Conservation (phyloP, 2,329 filamentous ascomycete species). For the Fusarium cicatricum region DNA sequence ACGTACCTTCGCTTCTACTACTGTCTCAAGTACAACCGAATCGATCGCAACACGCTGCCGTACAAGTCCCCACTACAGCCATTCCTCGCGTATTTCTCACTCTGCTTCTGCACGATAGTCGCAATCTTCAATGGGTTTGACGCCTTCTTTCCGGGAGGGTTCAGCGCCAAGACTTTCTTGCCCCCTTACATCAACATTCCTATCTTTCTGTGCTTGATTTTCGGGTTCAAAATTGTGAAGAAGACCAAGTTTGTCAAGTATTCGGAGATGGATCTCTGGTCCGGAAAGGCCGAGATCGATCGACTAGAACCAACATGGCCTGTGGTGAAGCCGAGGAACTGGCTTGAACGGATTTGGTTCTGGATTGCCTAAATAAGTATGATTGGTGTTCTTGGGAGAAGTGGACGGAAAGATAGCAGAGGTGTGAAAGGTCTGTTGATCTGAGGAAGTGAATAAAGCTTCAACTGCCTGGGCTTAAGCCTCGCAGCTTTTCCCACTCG, state of each 20-base stretch:
- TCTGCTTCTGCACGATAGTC: neutral
- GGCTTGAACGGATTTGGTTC: slow-evolving; percentile 61
- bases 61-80: slow-evolving; percentile 1
- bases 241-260: slow-evolving; percentile 20
- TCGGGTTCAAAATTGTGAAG: slow-evolving; percentile 51
- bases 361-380: slow-evolving; percentile 56
- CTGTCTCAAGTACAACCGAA: slow-evolving; percentile 3
- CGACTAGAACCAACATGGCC: slow-evolving; percentile 59
- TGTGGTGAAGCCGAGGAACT: slow-evolving; percentile 59
- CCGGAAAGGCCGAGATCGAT: slow-evolving; percentile 47
- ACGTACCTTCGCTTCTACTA: slow-evolving; percentile 8
- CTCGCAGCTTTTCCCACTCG: slow-evolving; percentile 47
- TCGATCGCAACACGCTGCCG: slow-evolving; percentile 1
- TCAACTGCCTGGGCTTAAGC: slow-evolving; percentile 1
- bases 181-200: slow-evolving; percentile 63
- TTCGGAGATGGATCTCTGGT: slow-evolving; percentile 26
- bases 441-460: no score
- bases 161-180: slow-evolving; percentile 1
- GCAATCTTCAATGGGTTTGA: slow-evolving; percentile 4
- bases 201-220: slow-evolving; percentile 65
- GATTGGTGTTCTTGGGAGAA: no score
- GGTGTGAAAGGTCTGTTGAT: no score
- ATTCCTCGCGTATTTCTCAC: neutral
- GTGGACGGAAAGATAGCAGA: no score
- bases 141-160: slow-evolving; percentile 3